Evolutionary conservation across 305 asterid genomes (phyloP).

Genomic region (Euphrasia arctica): DNA sequence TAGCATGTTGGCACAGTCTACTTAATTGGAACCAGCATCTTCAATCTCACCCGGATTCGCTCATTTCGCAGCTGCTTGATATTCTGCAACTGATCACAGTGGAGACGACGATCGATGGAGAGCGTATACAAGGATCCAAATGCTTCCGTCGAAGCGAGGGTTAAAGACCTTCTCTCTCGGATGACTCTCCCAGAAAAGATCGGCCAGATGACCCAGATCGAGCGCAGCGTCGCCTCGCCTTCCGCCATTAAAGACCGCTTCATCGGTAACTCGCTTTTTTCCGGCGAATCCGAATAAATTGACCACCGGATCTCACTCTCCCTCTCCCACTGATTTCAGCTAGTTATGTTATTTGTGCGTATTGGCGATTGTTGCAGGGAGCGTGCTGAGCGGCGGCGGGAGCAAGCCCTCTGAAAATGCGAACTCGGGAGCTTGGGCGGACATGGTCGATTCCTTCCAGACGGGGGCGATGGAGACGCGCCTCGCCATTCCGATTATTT

Average conservation of each 20-base stretch:
- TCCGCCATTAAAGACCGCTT: slow-evolving; percentile 56
- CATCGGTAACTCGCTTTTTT: slow-evolving; percentile 40
- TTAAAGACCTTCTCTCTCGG: slow-evolving; percentile 71
- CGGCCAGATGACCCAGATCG: slow-evolving; percentile 94
- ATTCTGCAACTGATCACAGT: neutral
- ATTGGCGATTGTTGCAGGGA: slow-evolving; percentile 40
- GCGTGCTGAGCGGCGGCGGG: slow-evolving; percentile 84
- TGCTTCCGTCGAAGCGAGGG: slow-evolving; percentile 67
- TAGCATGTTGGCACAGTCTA: no score
- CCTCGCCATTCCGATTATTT: slow-evolving; percentile 46
- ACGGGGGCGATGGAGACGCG: slow-evolving; percentile 57
- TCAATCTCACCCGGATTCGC: no score
- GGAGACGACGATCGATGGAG: slow-evolving; percentile 36
- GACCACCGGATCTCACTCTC: no score
- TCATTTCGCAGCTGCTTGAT: no score
- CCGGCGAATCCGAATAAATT: no score
- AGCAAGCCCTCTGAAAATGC: slow-evolving; percentile 81
- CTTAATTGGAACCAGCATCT: no score
- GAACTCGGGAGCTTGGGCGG: slow-evolving; percentile 67
- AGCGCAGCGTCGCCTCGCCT: slow-evolving; percentile 75
- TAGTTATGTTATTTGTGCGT: no score
- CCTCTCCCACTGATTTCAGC: no score
- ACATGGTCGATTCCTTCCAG: slow-evolving; percentile 70
- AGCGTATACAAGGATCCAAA: slow-evolving; percentile 66
- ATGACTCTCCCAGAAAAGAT: slow-evolving; percentile 83